Percentiles rank a stretch among this genome's conserved stretches.
These are phyloP conservation scores for Thelonectria discophora DNA, from an alignment of 2,329 filamentous ascomycete genomes.

Conservation along the genomic window DNA sequence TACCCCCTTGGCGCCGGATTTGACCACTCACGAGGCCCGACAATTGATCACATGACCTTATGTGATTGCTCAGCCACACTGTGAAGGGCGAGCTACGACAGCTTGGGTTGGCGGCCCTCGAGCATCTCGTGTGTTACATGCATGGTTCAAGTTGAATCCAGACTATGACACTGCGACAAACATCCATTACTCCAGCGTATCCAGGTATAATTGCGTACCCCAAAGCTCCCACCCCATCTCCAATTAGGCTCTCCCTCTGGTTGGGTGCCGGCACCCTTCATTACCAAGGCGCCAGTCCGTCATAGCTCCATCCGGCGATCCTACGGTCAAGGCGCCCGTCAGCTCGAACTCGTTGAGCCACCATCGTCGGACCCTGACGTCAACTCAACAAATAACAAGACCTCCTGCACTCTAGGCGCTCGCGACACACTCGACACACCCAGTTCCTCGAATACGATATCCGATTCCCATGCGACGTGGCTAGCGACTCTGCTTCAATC, in stretches of 20 bases:
- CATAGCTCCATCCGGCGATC: constrained; percentile 17
- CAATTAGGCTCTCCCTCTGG: constrained; percentile 15
- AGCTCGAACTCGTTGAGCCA: constrained; percentile 23
- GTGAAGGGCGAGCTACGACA: constrained; percentile 7
- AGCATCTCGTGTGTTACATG: constrained; percentile 40
- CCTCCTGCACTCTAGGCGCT: neutral
- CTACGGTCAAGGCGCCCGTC: constrained; percentile 19
- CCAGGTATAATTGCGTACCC: constrained; percentile 1
- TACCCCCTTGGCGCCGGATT: constrained; percentile 19
- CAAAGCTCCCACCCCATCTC: neutral
- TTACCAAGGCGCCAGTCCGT: constrained; percentile 16
- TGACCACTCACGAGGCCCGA: constrained; percentile 29
- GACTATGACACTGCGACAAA: constrained; percentile 28
- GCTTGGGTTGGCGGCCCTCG: constrained; percentile 29
- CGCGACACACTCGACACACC: neutral
- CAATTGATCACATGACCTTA: constrained; percentile 39
- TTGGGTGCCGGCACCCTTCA: constrained; percentile 34
- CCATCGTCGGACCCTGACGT: constrained; percentile 27
- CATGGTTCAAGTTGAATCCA: constrained; percentile 35
- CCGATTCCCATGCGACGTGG: constrained; percentile 40
- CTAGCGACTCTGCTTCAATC: constrained; percentile 24
- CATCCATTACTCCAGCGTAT: constrained; percentile 28
- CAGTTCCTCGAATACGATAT: constrained; percentile 8
- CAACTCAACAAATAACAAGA: constrained; percentile 23
- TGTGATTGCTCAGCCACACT: constrained; percentile 46